Evolutionary conservation across 2,329 filamentous ascomycete genomes (phyloP).

Genomic region (Chaetomiaceae sp.): DNA sequence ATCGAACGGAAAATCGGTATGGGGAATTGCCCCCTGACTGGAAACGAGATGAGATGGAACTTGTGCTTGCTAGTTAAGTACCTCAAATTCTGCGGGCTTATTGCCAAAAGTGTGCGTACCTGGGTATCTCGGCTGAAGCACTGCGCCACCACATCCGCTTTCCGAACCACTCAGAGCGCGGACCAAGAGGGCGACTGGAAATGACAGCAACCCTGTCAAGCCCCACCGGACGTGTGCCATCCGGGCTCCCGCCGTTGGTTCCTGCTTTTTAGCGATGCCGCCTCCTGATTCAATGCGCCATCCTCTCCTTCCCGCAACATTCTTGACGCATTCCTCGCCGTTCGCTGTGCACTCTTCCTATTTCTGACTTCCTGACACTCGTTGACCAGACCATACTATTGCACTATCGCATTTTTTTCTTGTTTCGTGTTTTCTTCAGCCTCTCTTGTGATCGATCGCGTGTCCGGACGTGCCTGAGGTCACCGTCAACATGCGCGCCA

Average conservation of each 20-base stretch:
- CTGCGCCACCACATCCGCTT: neutral
- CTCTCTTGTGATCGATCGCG: neutral
- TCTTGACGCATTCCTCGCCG: constrained; percentile 4
- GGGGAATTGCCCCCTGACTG: too few species aligned
- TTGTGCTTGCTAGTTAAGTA: neutral
- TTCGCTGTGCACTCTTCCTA: constrained; percentile 6
- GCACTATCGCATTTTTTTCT: too few species aligned
- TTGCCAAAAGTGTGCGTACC: neutral
- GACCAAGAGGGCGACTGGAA: neutral
- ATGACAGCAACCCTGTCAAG: constrained; percentile 1
- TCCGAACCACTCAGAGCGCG: neutral
- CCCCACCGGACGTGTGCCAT: neutral
- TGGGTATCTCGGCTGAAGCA: neutral
- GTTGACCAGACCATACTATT: constrained; percentile 10
- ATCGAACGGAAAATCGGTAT: too few species aligned
- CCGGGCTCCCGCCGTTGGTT: neutral
- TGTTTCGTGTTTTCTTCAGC: neutral
- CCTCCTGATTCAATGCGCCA: neutral
- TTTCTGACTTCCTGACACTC: constrained; percentile 24
- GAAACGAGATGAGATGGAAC: constrained; percentile 12
- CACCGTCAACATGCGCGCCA: constrained; percentile 19
- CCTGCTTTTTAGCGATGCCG: constrained; percentile 7
- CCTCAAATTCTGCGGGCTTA: neutral
- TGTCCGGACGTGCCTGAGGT: neutral
- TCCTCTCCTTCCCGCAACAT: neutral